Evolutionary conservation across 2,329 filamentous ascomycete species (phyloP), one percentile per base, ranked within the genome.

Genomic region (Aspergillus ustus): DNA sequence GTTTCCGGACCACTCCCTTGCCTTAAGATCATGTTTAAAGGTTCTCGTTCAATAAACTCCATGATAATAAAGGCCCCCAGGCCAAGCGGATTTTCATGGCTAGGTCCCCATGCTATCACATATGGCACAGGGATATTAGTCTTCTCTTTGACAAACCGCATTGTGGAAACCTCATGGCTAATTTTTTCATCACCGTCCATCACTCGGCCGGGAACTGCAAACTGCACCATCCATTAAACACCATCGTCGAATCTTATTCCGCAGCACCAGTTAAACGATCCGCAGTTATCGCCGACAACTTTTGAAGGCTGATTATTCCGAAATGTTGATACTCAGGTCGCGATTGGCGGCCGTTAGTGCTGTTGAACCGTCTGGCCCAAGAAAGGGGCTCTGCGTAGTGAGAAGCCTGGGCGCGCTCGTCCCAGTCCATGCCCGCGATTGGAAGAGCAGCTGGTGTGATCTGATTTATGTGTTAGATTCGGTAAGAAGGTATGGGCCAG

Each of bases 11-110:
- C 50, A 25, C 37, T 28, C 40, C 37, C 5, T 49, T 60, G 57
- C 25, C 57, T 22, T 44, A 60, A 53, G 49, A 54, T 60, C 40
- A 17, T 19, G 31, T 60, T 50, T 37, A 60, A 40, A 19, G 57
- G 57, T 49, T 60, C 40, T 20, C 52, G 44, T 17, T 60, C 51
- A 44, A 60, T 55, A 56, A 49, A 56, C 28, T 60, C 58, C 53
- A 57, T 61, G 46, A 61, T 57, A 19, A 53, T 61, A 46, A 57
- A 61, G 19, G 52, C 9, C 1, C 59, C 48, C 20, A 57, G 28
- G 7, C 46, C 52, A 3, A 52, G 19, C 48, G 59, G 59, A 40
- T 49, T 61, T 25, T 57, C 59, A 7, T 52, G n/a, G 28, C 46
- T 46, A 20, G 37, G 20, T 2, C 59, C 59, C 31, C 37, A 61